Base-by-base conservation (phyloP, 2,329 filamentous ascomycete species). In the Aciculosporium take region DNA sequence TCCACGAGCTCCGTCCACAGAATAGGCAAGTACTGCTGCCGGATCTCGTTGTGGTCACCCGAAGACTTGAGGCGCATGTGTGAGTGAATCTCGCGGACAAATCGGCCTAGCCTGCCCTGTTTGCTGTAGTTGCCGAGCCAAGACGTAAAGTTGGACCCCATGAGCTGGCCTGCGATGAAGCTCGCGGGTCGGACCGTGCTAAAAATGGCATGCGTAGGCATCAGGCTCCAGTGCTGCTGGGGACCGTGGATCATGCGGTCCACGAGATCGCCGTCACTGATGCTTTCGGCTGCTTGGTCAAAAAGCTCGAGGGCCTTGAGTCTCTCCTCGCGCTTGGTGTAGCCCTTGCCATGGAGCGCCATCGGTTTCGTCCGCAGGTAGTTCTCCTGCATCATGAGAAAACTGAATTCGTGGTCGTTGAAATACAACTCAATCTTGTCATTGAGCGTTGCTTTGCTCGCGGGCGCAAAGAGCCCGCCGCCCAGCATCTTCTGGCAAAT, bases 371-470 rank as follows among this genome's bases (percentile, higher is more conserved):
- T 87, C 47, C 78, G 81, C 10, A 98, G 71, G 52, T 98, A 98
- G 56, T 98, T 98, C 60, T 98, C 93, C 58, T 98, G 91, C 36
- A 98, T 79, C 91, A 98, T 96, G 40, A 98, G 69, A 55, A 81
- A 91, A 54, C 87, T 95, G 64, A 96, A 94, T 53, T 98, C 91
- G 56, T 98, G 91, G 53, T 98, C 91, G 59, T 98, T 96, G 69
- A 98, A 98, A 61, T 98, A 98, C 1, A 98, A 76, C 62, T 98
- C 89, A 47, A 93, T 91, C 69, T 98, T 98, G 60, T 98, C 89
- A 57, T 96, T 96, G 28, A 98, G 67, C 0, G 86, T 94, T 3
- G 84, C 69, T 50, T 85, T 93, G 62, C 86, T 93, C 38, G 79
- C 77, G 4, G 79, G 73, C 20, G 84, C 73, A 61, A 96, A 98